These are phyloP conservation scores for Tuber indicum DNA, from an alignment of 495 filamentous ascomycete species.

Conservation along the genomic window DNA sequence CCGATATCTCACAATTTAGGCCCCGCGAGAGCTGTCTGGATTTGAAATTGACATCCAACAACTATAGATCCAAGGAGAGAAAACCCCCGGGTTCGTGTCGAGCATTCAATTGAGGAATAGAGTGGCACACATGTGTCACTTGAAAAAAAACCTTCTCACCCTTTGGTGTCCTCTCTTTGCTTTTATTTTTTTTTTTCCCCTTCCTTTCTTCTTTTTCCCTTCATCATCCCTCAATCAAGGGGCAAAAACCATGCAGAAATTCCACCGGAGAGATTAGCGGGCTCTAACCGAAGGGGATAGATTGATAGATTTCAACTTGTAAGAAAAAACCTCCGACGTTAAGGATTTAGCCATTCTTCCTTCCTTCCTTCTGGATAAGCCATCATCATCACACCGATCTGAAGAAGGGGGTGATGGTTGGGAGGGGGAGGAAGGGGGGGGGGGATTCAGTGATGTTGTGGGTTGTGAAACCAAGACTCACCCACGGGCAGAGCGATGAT, in stretches of 20 bases:
- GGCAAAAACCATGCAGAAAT: neutral
- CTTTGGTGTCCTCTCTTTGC: neutral
- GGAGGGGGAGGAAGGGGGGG: neutral
- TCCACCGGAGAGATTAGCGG: slow-evolving; percentile 5
- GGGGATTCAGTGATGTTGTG: neutral
- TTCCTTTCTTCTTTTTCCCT: neutral
- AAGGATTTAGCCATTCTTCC: neutral
- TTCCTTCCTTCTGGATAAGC: neutral
- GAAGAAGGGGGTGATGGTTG: neutral
- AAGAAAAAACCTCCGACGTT: neutral
- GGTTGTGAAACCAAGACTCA: slow-evolving; percentile 5
- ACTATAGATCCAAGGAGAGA: neutral
- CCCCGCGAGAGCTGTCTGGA: neutral
- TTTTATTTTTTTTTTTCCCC: neutral
- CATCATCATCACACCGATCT: neutral
- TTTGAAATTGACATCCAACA: slow-evolving; percentile 2
- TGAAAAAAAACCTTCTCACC: neutral
- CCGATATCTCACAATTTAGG: slow-evolving; percentile 3
- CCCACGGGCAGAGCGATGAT: neutral
- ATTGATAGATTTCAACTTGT: neutral
- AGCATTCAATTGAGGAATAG: neutral
- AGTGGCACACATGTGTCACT: slow-evolving; percentile 3
- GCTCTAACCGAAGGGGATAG: neutral
- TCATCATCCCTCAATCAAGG: neutral
- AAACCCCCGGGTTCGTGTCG: neutral